Base-by-base conservation (phyloP, 441 rosid species). In the Flueggea neowawraea region DNA sequence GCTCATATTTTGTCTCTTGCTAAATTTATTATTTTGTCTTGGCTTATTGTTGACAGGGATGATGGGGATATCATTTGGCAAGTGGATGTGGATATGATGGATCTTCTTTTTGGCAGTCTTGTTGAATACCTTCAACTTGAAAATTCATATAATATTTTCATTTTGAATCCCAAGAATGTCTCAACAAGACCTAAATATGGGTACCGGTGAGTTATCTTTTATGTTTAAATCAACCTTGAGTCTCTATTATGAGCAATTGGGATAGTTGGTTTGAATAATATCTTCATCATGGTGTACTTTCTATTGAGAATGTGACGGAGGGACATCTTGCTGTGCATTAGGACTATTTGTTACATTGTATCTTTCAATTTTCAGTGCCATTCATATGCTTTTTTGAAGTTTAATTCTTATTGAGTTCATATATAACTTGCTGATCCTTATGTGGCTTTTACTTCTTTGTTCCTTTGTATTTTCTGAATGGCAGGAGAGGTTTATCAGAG, bases 401-500 rank as follows among this genome's bases (percentile, higher is more conserved):
- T 22, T 22, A 22, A 22, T 22, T 22, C 28, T 43, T 43, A 6
- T 43, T 4, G 12, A 6, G 8, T 43, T 43, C 12, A 11, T 43
- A 11, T 31, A 55, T n/a, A 9, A 47, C 31, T 31, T 48, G 39
- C n/a, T 15, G 15, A 39, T 17, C 31, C n/a, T 58, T 12, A n/a
- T 6, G 12, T 22, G 16, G 44, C 11, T 22, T 16, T 12, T 62
- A 41, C 57, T 15, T 52, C 28, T 10, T 47, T 31, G 54, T 6
- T 53, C 16, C 48, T 31, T 57, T 31, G 49, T 28, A 64, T 17
- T 68, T 57, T 72, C 45, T 28, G 51, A 65, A 58, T 65, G 55
- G 80, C 87, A 91, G 97, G 95, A 86, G 96, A 80, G 97, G 99
- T 55, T 85, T 95, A 70, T 91, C 97, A 6, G 89, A 82, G 54